Base-by-base conservation (phyloP, 1,284 basidiomycete species). In the Tilletia indica region DNA sequence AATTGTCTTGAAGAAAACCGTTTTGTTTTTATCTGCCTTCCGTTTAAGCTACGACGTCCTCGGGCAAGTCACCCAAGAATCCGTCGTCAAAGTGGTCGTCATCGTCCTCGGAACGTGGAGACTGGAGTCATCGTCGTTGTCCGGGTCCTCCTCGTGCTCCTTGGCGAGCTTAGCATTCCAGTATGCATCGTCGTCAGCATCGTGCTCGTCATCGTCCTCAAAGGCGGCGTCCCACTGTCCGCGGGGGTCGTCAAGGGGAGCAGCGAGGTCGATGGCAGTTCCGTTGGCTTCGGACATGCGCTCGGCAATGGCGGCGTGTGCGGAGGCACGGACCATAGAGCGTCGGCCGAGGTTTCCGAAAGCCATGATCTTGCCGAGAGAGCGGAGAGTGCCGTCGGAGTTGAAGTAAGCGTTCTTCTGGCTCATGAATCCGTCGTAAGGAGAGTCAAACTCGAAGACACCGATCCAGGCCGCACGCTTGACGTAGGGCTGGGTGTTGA, bases 401-500 rank as follows among this genome's bases (percentile, higher is more conserved):
- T 63, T 63, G 76, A 82, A 83, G 72, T 79, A 77, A 39, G 77
- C 79, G 71, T 79, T 81, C 38, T 77, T 67, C 25, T 34, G 70
- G 66, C 67, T 69, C n/a, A 76, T 78, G 71, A 76, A 83, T 1
- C 64, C 64, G 68, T 83, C 82, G 34, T 81, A 81, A 11, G 80
- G 79, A 48, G 77, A 67, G 69, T 73, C 61, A 48, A 80, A 68
- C n/a, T 76, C 71, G 72, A 79, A 83, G 36, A 79, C 75, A 6
- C 82, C 82, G 56, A 81, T 67, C 80, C 79, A 81, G 6, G 79
- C 79, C 19, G 74, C 77, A 39, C 81, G 76, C 54, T 80, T 38
- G 54, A 83, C 76, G 70, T 79, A 82, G 2, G 70, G 64, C 61
- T 73, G 71, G 16, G 61, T 38, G 5, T 67, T 49, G 72, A 83